Evolutionary conservation across 768 basidiomycete species (phyloP).

Genomic region (Mycena capillaripes): DNA sequence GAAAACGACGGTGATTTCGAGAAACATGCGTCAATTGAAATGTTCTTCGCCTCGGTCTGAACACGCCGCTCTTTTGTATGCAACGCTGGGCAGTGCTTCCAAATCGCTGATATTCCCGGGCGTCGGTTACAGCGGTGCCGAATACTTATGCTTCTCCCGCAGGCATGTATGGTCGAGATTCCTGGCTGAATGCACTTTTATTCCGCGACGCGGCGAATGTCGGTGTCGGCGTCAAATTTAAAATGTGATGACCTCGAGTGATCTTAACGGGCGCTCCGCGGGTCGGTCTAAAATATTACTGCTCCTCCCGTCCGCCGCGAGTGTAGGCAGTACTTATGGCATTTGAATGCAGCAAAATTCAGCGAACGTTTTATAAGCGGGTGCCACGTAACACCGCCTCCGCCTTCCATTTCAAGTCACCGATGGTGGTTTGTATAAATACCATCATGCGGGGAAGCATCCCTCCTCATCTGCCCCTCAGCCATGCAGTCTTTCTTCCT

Average conservation of each 20-base stretch:
- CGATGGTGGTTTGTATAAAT: not conserved
- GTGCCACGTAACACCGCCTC: not conserved
- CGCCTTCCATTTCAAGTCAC: not conserved
- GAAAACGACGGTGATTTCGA: not conserved
- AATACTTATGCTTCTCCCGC: too few species aligned
- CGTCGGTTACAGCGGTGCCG: too few species aligned
- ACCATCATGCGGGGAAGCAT: not conserved
- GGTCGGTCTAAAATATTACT: not conserved
- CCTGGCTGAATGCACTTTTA: not conserved
- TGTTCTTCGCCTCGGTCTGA: not conserved
- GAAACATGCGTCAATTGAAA: not conserved
- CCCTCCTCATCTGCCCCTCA: slow-evolving; percentile 1
- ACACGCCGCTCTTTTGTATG: too few species aligned
- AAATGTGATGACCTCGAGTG: too few species aligned
- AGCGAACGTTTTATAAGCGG: slow-evolving; percentile 1
- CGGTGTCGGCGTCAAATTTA: too few species aligned
- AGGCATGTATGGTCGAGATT: not conserved
- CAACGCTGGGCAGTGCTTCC: too few species aligned
- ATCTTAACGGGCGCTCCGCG: not conserved
- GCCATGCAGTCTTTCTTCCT: slow-evolving; percentile 11
- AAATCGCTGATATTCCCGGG: too few species aligned
- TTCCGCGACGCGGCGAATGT: too few species aligned
- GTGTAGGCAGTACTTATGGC: not conserved
- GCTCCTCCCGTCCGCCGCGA: not conserved
- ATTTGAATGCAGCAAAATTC: slow-evolving; percentile 4